Evolutionary conservation across 202 grass and related monocot genomes (phyloP).

Genomic region (Schoenoplectus tabernaemontani): DNA sequence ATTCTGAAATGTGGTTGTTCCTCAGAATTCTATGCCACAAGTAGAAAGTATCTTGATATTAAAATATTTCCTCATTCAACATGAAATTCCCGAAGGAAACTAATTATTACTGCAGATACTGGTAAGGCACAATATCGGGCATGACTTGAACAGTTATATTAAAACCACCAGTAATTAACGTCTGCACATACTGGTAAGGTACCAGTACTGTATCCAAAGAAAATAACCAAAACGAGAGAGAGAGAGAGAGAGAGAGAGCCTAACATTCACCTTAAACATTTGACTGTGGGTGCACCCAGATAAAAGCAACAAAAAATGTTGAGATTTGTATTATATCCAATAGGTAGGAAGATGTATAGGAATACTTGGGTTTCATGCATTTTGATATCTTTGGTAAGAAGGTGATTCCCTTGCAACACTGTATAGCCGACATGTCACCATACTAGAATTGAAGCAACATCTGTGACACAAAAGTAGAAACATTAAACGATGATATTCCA

Average conservation of each 20-base stretch:
- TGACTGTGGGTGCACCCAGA: not conserved
- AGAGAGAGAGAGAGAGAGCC: not conserved
- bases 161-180: not conserved
- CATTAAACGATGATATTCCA: not conserved
- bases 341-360: not conserved
- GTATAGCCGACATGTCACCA: constrained; percentile 35
- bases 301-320: not conserved
- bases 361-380: constrained; percentile 22
- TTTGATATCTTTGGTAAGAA: constrained; percentile 20
- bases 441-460: constrained; percentile 19
- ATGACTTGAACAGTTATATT: not conserved
- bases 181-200: not conserved
- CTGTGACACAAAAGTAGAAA: constrained; percentile 17
- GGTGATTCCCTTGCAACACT: constrained; percentile 30
- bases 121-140: not conserved
- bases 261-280: not conserved
- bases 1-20: not conserved
- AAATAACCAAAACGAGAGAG: not conserved
- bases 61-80: not conserved
- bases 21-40: not conserved
- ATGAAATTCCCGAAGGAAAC: not conserved
- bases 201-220: not conserved
- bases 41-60: not conserved
- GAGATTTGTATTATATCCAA: not conserved
- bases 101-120: not conserved